phyloP scores from a whole-genome alignment of 2,329 filamentous ascomycete species.

The Exophiala spinifera region DNA sequence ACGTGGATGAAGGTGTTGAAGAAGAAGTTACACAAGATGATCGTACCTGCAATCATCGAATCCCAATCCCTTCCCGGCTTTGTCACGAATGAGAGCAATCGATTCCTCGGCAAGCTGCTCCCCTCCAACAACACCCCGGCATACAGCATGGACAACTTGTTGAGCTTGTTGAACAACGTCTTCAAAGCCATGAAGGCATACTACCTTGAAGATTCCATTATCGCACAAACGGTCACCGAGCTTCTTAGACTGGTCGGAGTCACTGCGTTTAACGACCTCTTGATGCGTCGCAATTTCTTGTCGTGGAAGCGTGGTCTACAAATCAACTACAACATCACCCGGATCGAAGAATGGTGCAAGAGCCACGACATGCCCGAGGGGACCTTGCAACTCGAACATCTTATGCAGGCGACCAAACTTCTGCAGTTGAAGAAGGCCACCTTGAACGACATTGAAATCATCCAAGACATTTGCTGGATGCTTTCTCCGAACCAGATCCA shows the following conservation, averaged over 20 bases:
- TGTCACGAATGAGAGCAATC: constrained; percentile 96
- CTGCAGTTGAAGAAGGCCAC: constrained; percentile 98
- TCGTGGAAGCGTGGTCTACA: constrained; percentile 99
- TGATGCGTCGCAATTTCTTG: constrained; percentile 97
- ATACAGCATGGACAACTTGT: constrained; percentile 99
- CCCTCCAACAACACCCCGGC: constrained; percentile 85
- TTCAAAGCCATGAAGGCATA: constrained; percentile 99
- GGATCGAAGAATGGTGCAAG: constrained; percentile 99
- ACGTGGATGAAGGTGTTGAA: constrained; percentile 99
- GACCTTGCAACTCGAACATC: constrained; percentile 91
- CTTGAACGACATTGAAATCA: constrained; percentile 98
- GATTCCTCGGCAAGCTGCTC: constrained; percentile 94
- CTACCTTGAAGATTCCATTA: constrained; percentile 93
- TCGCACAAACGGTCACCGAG: constrained; percentile 93
- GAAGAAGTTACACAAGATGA: constrained; percentile 99
- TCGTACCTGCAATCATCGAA: constrained; percentile 98
- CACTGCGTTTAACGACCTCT: constrained; percentile 94
- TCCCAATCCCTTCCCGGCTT: constrained; percentile 97
- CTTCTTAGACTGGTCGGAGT: constrained; percentile 89
- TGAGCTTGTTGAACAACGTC: constrained; percentile 92
- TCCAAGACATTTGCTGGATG: constrained; percentile 97
- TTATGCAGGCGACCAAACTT: constrained; percentile 98
- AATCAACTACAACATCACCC: constrained; percentile 99
- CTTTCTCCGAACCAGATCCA: constrained; percentile 98
- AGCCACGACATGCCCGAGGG: constrained; percentile 99